Conservation (phyloP, 176 grass and related monocot genomes). For the Carex scoparia region DNA sequence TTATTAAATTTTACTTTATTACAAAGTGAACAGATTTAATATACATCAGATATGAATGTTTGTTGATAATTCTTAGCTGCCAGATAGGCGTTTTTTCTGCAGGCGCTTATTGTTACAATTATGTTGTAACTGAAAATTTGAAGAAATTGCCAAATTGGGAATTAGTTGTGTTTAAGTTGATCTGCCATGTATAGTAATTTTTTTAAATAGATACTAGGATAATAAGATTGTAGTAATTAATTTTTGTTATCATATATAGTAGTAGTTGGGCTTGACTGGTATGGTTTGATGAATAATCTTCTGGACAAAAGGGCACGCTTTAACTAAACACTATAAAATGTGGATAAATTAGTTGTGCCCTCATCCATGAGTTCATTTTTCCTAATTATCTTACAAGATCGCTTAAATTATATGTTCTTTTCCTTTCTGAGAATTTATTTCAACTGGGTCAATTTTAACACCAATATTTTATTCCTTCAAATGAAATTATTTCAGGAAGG, state of each 20-base stretch:
- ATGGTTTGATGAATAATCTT: not conserved
- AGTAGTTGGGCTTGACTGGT: not conserved
- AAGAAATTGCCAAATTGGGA: not conserved
- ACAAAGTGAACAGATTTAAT: not conserved
- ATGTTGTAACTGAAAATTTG: no score
- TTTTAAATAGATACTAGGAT: not conserved
- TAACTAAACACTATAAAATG: not conserved
- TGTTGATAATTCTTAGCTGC: not conserved
- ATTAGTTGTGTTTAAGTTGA: not conserved
- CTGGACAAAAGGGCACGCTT: not conserved
- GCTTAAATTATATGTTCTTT: not conserved
- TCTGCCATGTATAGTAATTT: not conserved
- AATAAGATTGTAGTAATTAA: not conserved
- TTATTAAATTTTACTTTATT: not conserved
- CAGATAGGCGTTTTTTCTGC: not conserved
- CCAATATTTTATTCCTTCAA: not conserved
- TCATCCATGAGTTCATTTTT: not conserved
- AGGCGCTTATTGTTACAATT: no score
- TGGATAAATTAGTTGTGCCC: not conserved
- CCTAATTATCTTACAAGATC: not conserved
- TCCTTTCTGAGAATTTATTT: not conserved
- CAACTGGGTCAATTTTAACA: not conserved
- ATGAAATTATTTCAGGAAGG: constrained; percentile 28
- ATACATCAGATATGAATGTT: not conserved
- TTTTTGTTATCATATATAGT: not conserved